A percentile compares a stretch with the other conserved stretches of the same genome.
Evolutionary conservation across 495 filamentous ascomycete genomes (phyloP).

Genomic region (Achaetomiella virescens): DNA sequence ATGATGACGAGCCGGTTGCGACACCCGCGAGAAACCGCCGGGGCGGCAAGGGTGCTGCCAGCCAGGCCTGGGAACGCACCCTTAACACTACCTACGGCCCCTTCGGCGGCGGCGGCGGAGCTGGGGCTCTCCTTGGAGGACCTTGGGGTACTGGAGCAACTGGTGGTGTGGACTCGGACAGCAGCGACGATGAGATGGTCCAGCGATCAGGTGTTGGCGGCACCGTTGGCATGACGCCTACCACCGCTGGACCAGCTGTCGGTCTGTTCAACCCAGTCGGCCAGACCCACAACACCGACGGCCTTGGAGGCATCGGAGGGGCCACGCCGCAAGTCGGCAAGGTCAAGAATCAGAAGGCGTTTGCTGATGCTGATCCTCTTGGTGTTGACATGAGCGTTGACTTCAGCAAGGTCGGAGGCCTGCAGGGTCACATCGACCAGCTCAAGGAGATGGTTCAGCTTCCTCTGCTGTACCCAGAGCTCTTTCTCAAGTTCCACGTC

Average conservation of each 20-base stretch:
- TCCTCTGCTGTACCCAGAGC: conserved; percentile 87
- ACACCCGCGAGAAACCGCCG: conserved; percentile 64
- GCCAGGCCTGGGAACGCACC: conserved; percentile 58
- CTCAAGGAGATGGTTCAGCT: conserved; percentile 97
- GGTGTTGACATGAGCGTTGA: conserved; percentile 87
- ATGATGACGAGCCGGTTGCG: conserved; percentile 51
- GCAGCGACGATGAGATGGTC: conserved; percentile 84
- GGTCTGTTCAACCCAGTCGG: conserved; percentile 25
- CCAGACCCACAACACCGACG: conserved; percentile 45
- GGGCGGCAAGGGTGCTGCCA: conserved; percentile 47
- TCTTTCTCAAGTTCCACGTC: conserved; percentile 87
- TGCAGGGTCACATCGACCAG: conserved; percentile 88
- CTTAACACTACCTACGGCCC: conserved; percentile 84
- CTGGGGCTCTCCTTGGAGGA: conserved; percentile 64
- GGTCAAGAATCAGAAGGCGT: conserved; percentile 65
- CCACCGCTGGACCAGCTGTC: conserved; percentile 50
- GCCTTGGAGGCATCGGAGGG: conserved; percentile 47
- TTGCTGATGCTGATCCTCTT: conserved; percentile 89
- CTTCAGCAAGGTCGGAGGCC: conserved; percentile 85
- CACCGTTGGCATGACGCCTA: conserved; percentile 69
- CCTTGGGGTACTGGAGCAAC: conserved; percentile 70
- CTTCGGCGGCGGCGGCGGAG: conserved; percentile 76
- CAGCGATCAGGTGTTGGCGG: conserved; percentile 55
- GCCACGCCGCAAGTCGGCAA: conserved; percentile 84
- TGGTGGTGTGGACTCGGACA: conserved; percentile 84